Evolutionary conservation across 306 rosid genomes (phyloP).

Genomic region (Lathyrus sativus): DNA sequence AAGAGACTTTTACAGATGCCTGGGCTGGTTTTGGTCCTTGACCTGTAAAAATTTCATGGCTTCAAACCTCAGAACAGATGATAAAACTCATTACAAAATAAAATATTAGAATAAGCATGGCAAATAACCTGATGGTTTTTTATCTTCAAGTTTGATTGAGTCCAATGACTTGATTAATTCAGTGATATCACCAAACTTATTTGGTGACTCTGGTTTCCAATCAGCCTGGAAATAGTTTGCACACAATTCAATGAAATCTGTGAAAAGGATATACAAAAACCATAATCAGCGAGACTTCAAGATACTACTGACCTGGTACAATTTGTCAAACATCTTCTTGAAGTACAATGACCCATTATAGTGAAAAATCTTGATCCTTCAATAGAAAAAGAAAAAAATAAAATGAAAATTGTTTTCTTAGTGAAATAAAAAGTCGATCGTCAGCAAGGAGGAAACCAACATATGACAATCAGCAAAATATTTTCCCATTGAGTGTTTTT

Average conservation of each 20-base stretch:
- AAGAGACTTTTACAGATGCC: constrained; percentile 45
- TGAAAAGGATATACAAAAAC: constrained; percentile 2
- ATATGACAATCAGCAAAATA: constrained; percentile 19
- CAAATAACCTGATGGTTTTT: constrained; percentile 65
- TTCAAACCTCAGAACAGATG: constrained; percentile 29
- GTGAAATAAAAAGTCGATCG: constrained; percentile 13
- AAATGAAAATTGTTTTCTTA: background rate
- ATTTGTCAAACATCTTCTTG: constrained; percentile 90
- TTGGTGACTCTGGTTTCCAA: constrained; percentile 87
- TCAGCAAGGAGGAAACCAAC: constrained; percentile 29
- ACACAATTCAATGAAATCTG: constrained; percentile 17
- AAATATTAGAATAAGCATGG: constrained; percentile 24
- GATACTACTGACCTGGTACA: constrained; percentile 73
- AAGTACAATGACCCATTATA: constrained; percentile 75
- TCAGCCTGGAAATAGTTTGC: constrained; percentile 63
- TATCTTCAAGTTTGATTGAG: constrained; percentile 59
- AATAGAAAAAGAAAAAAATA: constrained; percentile 11
- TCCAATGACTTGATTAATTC: constrained; percentile 66
- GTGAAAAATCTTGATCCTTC: constrained; percentile 85
- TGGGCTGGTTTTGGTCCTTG: constrained; percentile 59
- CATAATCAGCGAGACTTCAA: constrained; percentile 26
- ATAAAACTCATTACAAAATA: constrained; percentile 7
- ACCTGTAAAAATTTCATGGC: constrained; percentile 51
- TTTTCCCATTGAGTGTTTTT: constrained; percentile 17
- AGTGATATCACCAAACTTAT: constrained; percentile 63